These are phyloP conservation scores for Paragyromitra xinjiangensis DNA, from an alignment of 495 filamentous ascomycete genomes.

Conservation along the genomic window DNA sequence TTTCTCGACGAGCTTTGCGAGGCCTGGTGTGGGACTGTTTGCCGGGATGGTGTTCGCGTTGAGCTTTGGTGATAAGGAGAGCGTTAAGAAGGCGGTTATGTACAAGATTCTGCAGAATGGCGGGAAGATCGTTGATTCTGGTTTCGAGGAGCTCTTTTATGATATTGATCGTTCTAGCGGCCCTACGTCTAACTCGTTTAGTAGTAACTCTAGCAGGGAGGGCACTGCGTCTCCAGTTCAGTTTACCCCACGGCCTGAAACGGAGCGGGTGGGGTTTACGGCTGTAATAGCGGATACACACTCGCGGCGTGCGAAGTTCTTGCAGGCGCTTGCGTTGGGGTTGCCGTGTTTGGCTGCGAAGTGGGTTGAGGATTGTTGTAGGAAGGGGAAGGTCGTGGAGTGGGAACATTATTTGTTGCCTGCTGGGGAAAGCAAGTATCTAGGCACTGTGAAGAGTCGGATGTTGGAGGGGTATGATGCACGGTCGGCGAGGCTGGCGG, in stretches of 20 bases:
- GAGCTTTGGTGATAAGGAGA: constrained; percentile 52
- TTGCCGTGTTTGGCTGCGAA: constrained; percentile 81
- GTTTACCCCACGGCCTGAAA: constrained; percentile 63
- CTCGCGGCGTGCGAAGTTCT: constrained; percentile 89
- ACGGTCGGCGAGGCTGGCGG: constrained; percentile 64
- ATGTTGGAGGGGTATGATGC: constrained; percentile 70
- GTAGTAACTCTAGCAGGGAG: neutral
- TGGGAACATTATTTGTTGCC: constrained; percentile 86
- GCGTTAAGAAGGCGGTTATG: constrained; percentile 18
- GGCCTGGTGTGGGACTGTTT: constrained; percentile 39
- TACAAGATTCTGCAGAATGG: constrained; percentile 63
- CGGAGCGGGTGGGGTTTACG: constrained; percentile 73
- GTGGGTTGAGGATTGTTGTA: constrained; percentile 81
- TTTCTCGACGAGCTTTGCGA: neutral
- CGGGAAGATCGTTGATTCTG: constrained; percentile 74
- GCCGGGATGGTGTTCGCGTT: constrained; percentile 54
- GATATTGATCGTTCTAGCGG: constrained; percentile 4
- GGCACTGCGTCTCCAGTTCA: constrained; percentile 16
- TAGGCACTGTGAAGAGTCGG: constrained; percentile 82
- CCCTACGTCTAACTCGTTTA: neutral
- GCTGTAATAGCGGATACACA: constrained; percentile 86
- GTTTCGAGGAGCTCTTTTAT: constrained; percentile 87
- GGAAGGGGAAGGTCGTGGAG: constrained; percentile 68
- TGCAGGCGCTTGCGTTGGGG: constrained; percentile 92
- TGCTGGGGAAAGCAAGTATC: constrained; percentile 79